Conservation (phyloP, 306 rosid genomes). For the Bauhinia variegata region DNA sequence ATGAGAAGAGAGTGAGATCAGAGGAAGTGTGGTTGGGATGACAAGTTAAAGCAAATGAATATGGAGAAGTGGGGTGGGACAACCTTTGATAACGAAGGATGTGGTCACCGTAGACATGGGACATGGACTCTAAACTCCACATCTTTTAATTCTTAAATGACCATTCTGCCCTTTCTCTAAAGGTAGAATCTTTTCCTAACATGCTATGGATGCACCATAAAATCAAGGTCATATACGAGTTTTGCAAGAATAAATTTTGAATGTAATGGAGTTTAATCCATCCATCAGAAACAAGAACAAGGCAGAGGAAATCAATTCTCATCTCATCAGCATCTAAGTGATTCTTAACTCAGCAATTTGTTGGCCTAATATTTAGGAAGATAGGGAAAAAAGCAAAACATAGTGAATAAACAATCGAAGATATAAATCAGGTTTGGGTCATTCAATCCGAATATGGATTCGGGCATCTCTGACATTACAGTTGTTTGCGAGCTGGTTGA, state of each 20-base stretch:
- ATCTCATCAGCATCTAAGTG: slow-evolving; percentile 1
- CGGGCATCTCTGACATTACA: too few species aligned
- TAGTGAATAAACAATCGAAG: too few species aligned
- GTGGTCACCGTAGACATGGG: slow-evolving; percentile 50
- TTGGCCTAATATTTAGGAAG: not conserved
- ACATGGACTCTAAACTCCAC: slow-evolving; percentile 45
- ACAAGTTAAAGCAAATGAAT: slow-evolving; percentile 43
- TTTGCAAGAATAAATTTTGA: too few species aligned
- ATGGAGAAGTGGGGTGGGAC: slow-evolving; percentile 44
- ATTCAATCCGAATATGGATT: too few species aligned
- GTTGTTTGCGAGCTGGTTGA: too few species aligned
- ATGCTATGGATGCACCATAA: not conserved
- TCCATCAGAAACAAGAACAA: too few species aligned
- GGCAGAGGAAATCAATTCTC: slow-evolving; percentile 5
- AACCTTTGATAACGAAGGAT: slow-evolving; percentile 39
- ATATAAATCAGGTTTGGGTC: too few species aligned
- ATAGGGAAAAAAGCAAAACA: not conserved
- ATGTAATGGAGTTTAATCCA: too few species aligned
- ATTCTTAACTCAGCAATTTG: not conserved
- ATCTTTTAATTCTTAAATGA: slow-evolving; percentile 32
- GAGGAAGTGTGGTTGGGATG: slow-evolving; percentile 36
- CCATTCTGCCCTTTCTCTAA: slow-evolving; percentile 24
- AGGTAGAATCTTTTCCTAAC: too few species aligned
- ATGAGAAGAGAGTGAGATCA: not conserved
- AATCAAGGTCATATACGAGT: not conserved